Conservation (phyloP, 2,329 filamentous ascomycete genomes). For the Alternaria infectoria region DNA sequence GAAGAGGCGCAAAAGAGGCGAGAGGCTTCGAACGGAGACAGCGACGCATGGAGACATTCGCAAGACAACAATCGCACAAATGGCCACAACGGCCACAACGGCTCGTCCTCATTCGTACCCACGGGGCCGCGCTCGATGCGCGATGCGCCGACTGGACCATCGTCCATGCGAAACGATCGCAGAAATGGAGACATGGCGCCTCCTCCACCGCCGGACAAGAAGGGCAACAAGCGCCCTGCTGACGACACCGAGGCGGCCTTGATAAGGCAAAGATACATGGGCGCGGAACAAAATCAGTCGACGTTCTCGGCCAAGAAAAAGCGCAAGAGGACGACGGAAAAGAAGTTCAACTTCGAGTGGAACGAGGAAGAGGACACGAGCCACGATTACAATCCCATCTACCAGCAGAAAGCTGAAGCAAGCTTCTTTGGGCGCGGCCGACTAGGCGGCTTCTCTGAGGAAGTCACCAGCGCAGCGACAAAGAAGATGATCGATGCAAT, state of each 20-base stretch:
- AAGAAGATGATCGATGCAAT: conserved; percentile 71
- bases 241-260: conserved; percentile 74
- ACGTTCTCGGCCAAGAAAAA: conserved; percentile 97
- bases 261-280: conserved; percentile 85
- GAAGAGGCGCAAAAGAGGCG: conserved; percentile 63
- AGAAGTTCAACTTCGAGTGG: conserved; percentile 99
- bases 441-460: conserved; percentile 70
- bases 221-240: conserved; percentile 44
- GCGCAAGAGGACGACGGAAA: conserved; percentile 86
- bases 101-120: conserved; percentile 57
- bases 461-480: conserved; percentile 58
- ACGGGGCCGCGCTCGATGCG: conserved; percentile 76
- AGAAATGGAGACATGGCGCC: conserved; percentile 59
- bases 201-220: conserved; percentile 53
- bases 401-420: conserved; percentile 69
- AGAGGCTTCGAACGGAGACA: conserved; percentile 46
- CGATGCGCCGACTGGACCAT: conserved; percentile 70
- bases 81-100: conserved; percentile 13
- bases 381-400: conserved; percentile 80
- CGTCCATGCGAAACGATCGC: conserved; percentile 62
- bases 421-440: conserved; percentile 73
- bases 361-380: conserved; percentile 93
- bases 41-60: conserved; percentile 3
- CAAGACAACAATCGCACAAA: conserved; percentile 12
- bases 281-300: conserved; percentile 82